phyloP scores from a whole-genome alignment of 345 rosid genomes.

The Melaleuca alternifolia region DNA sequence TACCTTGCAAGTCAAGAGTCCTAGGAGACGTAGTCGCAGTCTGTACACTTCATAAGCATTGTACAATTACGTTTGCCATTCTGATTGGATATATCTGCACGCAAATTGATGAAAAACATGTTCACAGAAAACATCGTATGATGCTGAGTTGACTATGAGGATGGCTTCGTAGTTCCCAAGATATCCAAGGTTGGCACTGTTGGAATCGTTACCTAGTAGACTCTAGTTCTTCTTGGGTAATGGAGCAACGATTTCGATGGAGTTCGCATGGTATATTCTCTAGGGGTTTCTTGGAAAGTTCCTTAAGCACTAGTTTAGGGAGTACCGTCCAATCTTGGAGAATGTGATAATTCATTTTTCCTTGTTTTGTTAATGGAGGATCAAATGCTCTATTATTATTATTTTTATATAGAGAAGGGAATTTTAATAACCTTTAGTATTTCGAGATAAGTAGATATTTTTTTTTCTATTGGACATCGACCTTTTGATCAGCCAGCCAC shows the following conservation, averaged over 20 bases:
- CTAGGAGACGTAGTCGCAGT: background rate
- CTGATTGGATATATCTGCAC: background rate
- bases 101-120: background rate
- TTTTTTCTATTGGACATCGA: background rate
- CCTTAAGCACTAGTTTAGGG: background rate
- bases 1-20: background rate
- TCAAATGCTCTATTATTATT: background rate
- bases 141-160: background rate
- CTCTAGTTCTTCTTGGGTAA: background rate
- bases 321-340: background rate
- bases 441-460: too few relatives aligned
- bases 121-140: background rate
- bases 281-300: background rate
- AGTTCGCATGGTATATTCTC: background rate
- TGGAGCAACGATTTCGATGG: background rate
- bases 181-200: background rate
- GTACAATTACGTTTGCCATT: background rate
- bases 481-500: background rate
- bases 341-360: background rate
- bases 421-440: background rate
- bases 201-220: background rate
- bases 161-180: background rate
- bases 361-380: background rate
- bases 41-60: background rate
- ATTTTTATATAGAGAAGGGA: background rate